These are phyloP conservation scores for Cyberlindnera xishuangbannaensis DNA, from an alignment of 805 yeast genomes.

Conservation along the genomic window DNA sequence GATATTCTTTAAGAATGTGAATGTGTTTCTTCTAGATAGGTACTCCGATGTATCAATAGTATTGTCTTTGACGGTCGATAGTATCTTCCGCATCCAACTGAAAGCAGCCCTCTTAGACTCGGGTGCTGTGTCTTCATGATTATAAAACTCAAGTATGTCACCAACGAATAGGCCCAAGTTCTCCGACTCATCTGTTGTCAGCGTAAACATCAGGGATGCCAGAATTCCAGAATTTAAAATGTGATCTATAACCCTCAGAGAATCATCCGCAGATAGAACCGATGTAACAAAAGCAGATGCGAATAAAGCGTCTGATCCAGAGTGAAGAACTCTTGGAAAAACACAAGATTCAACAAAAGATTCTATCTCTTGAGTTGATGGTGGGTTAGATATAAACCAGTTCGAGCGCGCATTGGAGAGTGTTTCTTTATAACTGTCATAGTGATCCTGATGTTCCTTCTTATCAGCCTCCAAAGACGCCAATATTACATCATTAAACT, in stretches of 20 bases:
- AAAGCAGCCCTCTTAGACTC: conserved; percentile 36
- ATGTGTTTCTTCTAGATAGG: conserved; percentile 74
- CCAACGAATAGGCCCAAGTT: conserved; percentile 71
- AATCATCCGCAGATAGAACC: conserved; percentile 37
- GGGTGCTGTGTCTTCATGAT: conserved; percentile 25
- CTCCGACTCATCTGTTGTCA: conserved; percentile 75
- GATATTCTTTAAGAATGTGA: conserved; percentile 66
- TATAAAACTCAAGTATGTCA: conserved; percentile 44
- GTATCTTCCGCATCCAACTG: conserved; percentile 48
- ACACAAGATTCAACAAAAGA: conserved; percentile 57
- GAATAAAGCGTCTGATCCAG: conserved; percentile 78
- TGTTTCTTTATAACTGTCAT: conserved; percentile 22
- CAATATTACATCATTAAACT: conserved; percentile 8
- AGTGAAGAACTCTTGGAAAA: conserved; percentile 70
- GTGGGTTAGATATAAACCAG: conserved; percentile 35
- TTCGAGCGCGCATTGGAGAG: conserved; percentile 27
- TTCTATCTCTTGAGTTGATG: conserved; percentile 21
- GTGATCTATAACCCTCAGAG: conserved; percentile 36
- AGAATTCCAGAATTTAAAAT: conserved; percentile 46
- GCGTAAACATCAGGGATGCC: conserved; percentile 56
- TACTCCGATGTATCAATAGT: conserved; percentile 44
- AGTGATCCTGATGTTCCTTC: conserved; percentile 37
- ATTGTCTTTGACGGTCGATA: conserved; percentile 26
- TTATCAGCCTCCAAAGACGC: conserved; percentile 8
- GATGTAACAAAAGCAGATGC: conserved; percentile 54